These are phyloP conservation scores for Tilletia caries DNA, from an alignment of 1,284 basidiomycete genomes.

Conservation along the genomic window DNA sequence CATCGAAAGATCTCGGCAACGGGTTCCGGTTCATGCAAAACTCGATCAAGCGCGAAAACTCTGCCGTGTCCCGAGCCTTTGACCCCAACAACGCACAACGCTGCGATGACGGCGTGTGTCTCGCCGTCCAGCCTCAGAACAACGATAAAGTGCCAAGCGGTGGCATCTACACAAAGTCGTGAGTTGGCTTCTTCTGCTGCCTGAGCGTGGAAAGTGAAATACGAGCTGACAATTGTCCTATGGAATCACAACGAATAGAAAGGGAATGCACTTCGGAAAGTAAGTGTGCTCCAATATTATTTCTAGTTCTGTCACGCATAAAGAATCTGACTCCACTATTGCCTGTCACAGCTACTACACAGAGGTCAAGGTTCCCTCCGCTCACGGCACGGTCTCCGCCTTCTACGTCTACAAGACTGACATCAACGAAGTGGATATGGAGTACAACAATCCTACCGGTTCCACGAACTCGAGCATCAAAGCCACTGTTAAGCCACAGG, in stretches of 20 bases:
- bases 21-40: background rate
- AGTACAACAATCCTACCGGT: conserved; percentile 2
- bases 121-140: background rate
- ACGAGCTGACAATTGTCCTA: background rate
- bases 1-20: background rate
- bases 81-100: background rate
- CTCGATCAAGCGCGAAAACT: background rate
- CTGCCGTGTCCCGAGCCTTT: background rate
- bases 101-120: background rate
- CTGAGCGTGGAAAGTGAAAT: background rate
- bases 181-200: background rate
- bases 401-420: conserved; percentile 15
- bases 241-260: background rate
- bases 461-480: background rate
- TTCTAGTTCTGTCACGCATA: background rate
- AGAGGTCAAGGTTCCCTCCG: background rate
- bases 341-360: conserved; percentile 13
- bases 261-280: background rate
- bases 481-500: conserved; percentile 14
- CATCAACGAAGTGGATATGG: conserved; percentile 13
- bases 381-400: conserved; percentile 13
- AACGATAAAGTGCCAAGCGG: conserved; percentile 4
- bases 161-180: conserved; percentile 6
- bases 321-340: background rate
- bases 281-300: background rate